Conservation (phyloP, 169 alveolate species). For the Eimeria mitis region DNA sequence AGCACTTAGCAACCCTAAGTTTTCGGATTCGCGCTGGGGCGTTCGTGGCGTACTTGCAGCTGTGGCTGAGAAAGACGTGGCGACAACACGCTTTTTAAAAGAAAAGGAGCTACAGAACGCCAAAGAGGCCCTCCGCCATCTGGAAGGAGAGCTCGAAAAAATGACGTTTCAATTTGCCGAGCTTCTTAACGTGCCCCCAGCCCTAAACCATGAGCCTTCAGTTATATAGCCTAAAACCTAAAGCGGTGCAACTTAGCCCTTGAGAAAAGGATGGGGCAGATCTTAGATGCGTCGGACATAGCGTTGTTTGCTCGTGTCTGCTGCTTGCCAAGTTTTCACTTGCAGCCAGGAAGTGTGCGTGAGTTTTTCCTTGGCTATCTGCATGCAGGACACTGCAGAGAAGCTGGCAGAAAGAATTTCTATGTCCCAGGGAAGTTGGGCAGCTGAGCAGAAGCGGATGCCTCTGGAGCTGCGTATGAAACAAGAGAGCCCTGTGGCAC, state of each 20-base stretch:
- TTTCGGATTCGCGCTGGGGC: neutral
- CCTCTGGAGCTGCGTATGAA: conserved; percentile 45
- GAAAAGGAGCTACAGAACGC: conserved; percentile 32
- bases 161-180: conserved; percentile 54
- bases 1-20: neutral
- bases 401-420: conserved; percentile 40
- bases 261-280: neutral
- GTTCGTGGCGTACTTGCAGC: neutral
- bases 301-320: neutral
- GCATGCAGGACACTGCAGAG: conserved; percentile 46
- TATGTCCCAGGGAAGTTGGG: conserved; percentile 68
- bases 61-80: conserved; percentile 24
- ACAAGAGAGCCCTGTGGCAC: neutral
- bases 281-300: neutral
- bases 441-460: conserved; percentile 56
- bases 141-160: conserved; percentile 27
- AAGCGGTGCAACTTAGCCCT: neutral
- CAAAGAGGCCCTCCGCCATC: conserved; percentile 38
- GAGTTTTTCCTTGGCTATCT: neutral
- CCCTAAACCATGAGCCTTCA: neutral
- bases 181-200: conserved; percentile 3
- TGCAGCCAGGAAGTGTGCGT: neutral
- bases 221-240: neutral
- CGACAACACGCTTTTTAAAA: conserved; percentile 26
- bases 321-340: neutral